These are phyloP conservation scores for Odontarrhena argentea DNA, from an alignment of 345 rosid genomes.

Conservation along the genomic window DNA sequence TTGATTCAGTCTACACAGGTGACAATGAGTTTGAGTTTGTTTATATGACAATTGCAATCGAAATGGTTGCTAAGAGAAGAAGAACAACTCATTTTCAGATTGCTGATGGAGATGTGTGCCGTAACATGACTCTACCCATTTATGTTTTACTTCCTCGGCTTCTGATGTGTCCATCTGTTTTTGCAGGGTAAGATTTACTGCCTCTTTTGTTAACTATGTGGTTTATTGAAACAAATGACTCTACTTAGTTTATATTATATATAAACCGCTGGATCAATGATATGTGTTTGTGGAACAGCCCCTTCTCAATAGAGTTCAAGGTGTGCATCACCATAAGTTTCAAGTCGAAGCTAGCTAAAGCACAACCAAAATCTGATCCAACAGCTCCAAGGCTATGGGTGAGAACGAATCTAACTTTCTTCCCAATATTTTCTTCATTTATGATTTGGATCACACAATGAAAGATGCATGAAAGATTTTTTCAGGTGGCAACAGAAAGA, in stretches of 20 bases:
- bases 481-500: conserved; percentile 78
- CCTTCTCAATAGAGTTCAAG: conserved; percentile 90
- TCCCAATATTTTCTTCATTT: background rate
- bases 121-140: conserved; percentile 66
- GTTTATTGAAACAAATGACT: background rate
- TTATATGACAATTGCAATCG: background rate
- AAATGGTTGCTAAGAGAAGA: conserved; percentile 10
- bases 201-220: conserved; percentile 1
- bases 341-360: conserved; percentile 62
- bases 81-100: conserved; percentile 49
- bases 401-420: conserved; percentile 28
- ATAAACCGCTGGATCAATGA: background rate
- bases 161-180: conserved; percentile 78
- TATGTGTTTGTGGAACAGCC: conserved; percentile 47
- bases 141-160: conserved; percentile 84
- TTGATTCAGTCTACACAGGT: conserved; percentile 91
- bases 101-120: conserved; percentile 93
- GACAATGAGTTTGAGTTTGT: background rate
- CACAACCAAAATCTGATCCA: conserved; percentile 74
- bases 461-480: conserved; percentile 17
- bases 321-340: conserved; percentile 68
- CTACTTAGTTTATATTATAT: background rate
- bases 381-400: conserved; percentile 94
- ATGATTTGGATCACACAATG: background rate
- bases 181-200: conserved; percentile 67